Percentiles rank a stretch among this genome's conserved stretches.
phyloP scores from a whole-genome alignment of 2,329 filamentous ascomycete genomes.

The Colletotrichum truncatum region DNA sequence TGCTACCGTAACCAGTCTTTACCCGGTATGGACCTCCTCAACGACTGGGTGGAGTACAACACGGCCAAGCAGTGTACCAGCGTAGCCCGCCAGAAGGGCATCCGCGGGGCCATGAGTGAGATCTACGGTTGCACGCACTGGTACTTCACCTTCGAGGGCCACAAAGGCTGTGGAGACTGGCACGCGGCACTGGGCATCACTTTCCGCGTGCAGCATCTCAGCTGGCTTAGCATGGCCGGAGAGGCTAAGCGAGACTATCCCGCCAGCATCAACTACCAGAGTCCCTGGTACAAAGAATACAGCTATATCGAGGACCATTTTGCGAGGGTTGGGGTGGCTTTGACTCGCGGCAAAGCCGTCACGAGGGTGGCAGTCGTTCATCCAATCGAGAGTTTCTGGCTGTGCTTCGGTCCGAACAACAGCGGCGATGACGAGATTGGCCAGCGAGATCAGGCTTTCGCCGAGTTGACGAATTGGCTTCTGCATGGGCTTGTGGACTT shows the following conservation, averaged over 20 bases:
- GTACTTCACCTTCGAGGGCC: conserved; percentile 42
- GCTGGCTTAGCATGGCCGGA: conserved; percentile 43
- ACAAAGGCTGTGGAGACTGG: conserved; percentile 44
- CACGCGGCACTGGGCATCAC: conserved; percentile 44
- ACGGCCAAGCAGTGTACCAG: conserved; percentile 42
- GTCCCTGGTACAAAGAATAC: conserved; percentile 44
- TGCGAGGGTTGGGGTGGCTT: conserved; percentile 39
- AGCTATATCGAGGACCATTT: conserved; percentile 42
- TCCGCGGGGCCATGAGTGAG: conserved; percentile 39
- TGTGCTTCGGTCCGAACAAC: conserved; percentile 39
- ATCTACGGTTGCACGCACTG: conserved; percentile 43
- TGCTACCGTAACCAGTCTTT: conserved; percentile 41
- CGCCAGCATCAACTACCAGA: conserved; percentile 42
- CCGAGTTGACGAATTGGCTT: conserved; percentile 29
- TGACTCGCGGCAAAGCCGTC: conserved; percentile 40
- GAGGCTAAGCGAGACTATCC: conserved; percentile 43
- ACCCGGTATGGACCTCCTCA: conserved; percentile 42
- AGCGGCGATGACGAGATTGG: conserved; percentile 35
- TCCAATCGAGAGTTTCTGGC: conserved; percentile 45
- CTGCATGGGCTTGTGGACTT: conserved; percentile 39
- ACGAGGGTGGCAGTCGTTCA: conserved; percentile 41
- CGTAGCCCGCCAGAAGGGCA: conserved; percentile 40
- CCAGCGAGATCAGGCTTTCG: conserved; percentile 37
- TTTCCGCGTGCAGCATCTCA: conserved; percentile 41
- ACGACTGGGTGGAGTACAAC: conserved; percentile 41